These are phyloP conservation scores for Castanospermum australe DNA, from an alignment of 306 rosid species.

Conservation along the genomic window DNA sequence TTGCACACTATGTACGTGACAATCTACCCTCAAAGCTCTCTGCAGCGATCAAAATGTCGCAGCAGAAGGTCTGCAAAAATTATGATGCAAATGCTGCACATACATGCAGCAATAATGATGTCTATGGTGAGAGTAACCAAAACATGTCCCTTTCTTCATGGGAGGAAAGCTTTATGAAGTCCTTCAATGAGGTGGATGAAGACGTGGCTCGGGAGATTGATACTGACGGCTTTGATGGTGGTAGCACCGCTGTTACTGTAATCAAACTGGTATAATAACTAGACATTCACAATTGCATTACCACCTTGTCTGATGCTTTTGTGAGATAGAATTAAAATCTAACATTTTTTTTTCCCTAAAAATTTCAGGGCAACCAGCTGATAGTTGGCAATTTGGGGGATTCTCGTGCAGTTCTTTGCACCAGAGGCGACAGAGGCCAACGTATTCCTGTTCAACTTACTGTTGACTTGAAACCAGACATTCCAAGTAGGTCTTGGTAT, in stretches of 20 bases:
- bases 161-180: constrained; percentile 53
- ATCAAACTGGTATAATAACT: constrained; percentile 64
- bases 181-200: constrained; percentile 66
- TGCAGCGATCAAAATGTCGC: constrained; percentile 47
- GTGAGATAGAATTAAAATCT: neutral
- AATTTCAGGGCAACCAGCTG: constrained; percentile 61
- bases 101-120: neutral
- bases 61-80: constrained; percentile 12
- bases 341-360: neutral
- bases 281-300: neutral
- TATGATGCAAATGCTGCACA: neutral
- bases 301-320: neutral
- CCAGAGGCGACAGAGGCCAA: constrained; percentile 52
- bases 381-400: constrained; percentile 84
- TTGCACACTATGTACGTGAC: constrained; percentile 60
- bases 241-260: constrained; percentile 70
- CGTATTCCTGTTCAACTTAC: constrained; percentile 69
- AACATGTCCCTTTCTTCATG: constrained; percentile 51
- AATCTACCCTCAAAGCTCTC: constrained; percentile 68
- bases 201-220: constrained; percentile 44
- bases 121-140: neutral
- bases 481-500: constrained; percentile 57
- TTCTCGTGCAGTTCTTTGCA: constrained; percentile 85
- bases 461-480: constrained; percentile 69
- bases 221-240: constrained; percentile 58